phyloP scores from a whole-genome alignment of 2,329 filamentous ascomycete species.

The Ascochyta koolunga region DNA sequence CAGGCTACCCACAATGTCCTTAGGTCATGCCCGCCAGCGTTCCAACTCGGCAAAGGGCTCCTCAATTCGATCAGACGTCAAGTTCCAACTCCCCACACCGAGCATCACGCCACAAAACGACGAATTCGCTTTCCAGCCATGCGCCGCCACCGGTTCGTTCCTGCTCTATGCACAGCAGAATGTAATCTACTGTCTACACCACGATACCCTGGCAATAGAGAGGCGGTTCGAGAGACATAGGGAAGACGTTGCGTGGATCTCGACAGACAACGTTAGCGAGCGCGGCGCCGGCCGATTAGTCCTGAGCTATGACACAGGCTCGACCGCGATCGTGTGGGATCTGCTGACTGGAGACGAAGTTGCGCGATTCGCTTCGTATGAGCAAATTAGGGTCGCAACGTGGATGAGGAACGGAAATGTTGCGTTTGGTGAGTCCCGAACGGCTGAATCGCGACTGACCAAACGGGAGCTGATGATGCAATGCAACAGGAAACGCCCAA shows the following conservation, averaged over 20 bases:
- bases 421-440: constrained; percentile 79
- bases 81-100: constrained; percentile 50
- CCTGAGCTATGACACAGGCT: constrained; percentile 89
- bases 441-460: constrained; percentile 8
- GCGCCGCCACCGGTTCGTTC: constrained; percentile 87
- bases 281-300: constrained; percentile 82
- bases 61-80: constrained; percentile 42
- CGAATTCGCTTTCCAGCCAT: constrained; percentile 75
- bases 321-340: constrained; percentile 97
- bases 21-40: constrained; percentile 50
- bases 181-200: constrained; percentile 83
- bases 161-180: constrained; percentile 87
- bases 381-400: constrained; percentile 79
- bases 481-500: constrained; percentile 76
- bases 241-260: constrained; percentile 82
- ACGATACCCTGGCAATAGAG: constrained; percentile 90
- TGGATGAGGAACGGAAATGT: constrained; percentile 99
- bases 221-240: constrained; percentile 82
- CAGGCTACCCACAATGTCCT: constrained; percentile 52
- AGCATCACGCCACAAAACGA: constrained; percentile 54
- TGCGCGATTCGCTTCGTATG: constrained; percentile 90
- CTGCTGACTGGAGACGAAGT: constrained; percentile 89
- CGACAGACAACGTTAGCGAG: constrained; percentile 91
- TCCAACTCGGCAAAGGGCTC: constrained; percentile 48
- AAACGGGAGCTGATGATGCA: constrained; percentile 11